Base-by-base conservation (phyloP, 1,139 yeast genomes). In the Debaryomycetaceae sp. region DNA sequence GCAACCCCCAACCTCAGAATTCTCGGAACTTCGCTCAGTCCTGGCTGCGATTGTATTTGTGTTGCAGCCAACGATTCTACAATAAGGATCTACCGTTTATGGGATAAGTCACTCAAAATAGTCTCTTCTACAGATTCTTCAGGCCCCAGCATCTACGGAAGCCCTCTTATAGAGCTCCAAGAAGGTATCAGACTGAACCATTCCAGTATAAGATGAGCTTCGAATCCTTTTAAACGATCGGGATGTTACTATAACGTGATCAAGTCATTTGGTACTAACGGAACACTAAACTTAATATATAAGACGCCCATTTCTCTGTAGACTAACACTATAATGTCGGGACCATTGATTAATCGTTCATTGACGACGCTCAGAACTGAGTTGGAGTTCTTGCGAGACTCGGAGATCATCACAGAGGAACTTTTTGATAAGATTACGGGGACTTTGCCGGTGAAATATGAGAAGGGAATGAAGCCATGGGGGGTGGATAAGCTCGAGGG, bases 41-140 rank as follows among this genome's bases (percentile, higher is more conserved):
- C 90, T 2, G 83, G 82, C 56, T 70, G 71, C 14, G 68, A 72
- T 14, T 70, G 80, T 0, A 66, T 89, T 0, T 85, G 93, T 50
- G 80, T 86, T 2, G 91, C 93, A 0, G 72, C 88, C 1, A 87
- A 83, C 56, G 96, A 87, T 60, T 83, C 83, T 46, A 83, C 93
- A 0, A 78, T 89, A 1, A 64, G 93, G 45, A 82, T 89, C 34
- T 89, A 85, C 61, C 75, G 80, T 42, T 50, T 89, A 11, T 88
- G 96, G 96, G 65, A 74, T 2, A 49, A 45, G 31, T 37, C 53
- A 1, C 40, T 45, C 20, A 51, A 52, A 31, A 45, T 57, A 30
- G 51, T 45, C 6, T 48, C 49, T 65, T 34, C 65, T 65, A 34
- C 77, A 65, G 54, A 75, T 64, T 41, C 58, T 50, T 43, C 77